phyloP scores from a whole-genome alignment of 108 stramenopile genomes.

The Skeletonema grethae region DNA sequence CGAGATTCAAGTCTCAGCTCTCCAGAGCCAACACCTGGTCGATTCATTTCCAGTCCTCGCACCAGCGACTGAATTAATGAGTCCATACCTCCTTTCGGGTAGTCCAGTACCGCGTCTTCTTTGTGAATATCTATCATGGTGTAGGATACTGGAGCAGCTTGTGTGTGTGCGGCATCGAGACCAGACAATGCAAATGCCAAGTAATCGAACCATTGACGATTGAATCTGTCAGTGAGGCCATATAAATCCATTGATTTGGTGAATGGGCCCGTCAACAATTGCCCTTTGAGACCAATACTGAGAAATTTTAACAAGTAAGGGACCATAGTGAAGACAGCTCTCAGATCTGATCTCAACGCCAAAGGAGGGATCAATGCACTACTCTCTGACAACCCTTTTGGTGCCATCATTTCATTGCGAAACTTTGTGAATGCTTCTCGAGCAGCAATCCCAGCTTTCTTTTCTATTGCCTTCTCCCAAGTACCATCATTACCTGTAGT shows the following conservation, averaged over 20 bases:
- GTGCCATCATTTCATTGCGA: slow-evolving; percentile 42
- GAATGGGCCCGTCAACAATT: slow-evolving; percentile 70
- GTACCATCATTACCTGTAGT: slow-evolving; percentile 58
- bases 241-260: slow-evolving; percentile 58
- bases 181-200: slow-evolving; percentile 87
- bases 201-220: slow-evolving; percentile 79
- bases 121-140: slow-evolving; percentile 88
- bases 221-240: slow-evolving; percentile 54
- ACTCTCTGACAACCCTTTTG: slow-evolving; percentile 59
- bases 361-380: slow-evolving; percentile 74
- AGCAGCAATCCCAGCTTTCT: slow-evolving; percentile 55
- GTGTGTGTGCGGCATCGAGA: slow-evolving; percentile 82
- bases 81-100: slow-evolving; percentile 86
- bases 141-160: slow-evolving; percentile 90
- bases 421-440: slow-evolving; percentile 58
- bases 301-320: slow-evolving; percentile 62
- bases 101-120: slow-evolving; percentile 76
- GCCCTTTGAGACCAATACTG: slow-evolving; percentile 65
- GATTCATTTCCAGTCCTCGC: slow-evolving; percentile 57
- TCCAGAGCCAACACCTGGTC: slow-evolving; percentile 32
- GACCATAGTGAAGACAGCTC: slow-evolving; percentile 43
- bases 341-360: slow-evolving; percentile 68
- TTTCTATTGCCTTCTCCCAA: slow-evolving; percentile 62
- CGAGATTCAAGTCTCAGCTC: slow-evolving; percentile 58
- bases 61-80: slow-evolving; percentile 83